Conservation (phyloP, 495 filamentous ascomycete species). For the Aspergillus coremiiformis region DNA sequence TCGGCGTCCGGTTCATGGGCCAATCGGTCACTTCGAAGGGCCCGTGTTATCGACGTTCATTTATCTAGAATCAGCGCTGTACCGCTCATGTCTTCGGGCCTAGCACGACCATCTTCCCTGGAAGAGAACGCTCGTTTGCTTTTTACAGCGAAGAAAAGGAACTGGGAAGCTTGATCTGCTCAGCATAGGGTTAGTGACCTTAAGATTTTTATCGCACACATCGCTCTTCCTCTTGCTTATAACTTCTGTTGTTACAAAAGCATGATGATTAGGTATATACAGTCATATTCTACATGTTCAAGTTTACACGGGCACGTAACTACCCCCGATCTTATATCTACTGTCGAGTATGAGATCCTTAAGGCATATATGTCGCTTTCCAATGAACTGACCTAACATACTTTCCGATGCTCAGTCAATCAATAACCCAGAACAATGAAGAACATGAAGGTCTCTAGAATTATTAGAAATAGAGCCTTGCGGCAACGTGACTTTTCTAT, state of each 20-base stretch:
- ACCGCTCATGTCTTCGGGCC: conserved; percentile 9
- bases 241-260: no score
- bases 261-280: background rate
- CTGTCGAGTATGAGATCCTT: no score
- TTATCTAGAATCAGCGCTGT: conserved; percentile 25
- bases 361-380: no score
- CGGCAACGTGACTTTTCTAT: background rate
- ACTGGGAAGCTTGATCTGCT: conserved; percentile 30
- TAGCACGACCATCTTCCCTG: conserved; percentile 7
- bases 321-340: no score
- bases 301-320: no score
- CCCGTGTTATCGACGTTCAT: conserved; percentile 26
- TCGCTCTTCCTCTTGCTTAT: background rate
- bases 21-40: conserved; percentile 14
- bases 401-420: no score
- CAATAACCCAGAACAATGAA: no score
- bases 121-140: conserved; percentile 31
- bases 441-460: no score
- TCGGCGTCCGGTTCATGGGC: conserved; percentile 21
- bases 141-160: conserved; percentile 35
- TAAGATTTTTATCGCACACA: background rate
- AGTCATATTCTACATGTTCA: background rate
- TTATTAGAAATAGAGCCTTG: background rate
- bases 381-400: no score
- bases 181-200: background rate